Evolutionary conservation across 225 moss, liverwort and hornwort genomes (phyloP).

Genomic region (Sphagnum contortum): DNA sequence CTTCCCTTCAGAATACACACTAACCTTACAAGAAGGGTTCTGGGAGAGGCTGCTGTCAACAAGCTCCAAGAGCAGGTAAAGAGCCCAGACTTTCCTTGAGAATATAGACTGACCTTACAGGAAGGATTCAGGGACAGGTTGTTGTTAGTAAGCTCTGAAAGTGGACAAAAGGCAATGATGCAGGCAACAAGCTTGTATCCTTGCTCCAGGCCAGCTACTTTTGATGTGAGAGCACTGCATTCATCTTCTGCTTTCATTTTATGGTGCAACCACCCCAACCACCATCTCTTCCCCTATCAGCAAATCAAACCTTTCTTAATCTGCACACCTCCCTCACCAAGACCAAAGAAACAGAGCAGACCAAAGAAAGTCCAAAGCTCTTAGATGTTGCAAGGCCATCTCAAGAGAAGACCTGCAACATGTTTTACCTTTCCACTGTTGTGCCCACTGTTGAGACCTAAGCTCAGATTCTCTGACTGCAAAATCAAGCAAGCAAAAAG

Average conservation of each 20-base stretch:
- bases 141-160: slow-evolving; percentile 17
- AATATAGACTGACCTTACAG: too few species aligned
- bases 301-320: slow-evolving; percentile 7
- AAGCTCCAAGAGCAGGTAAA: slow-evolving; percentile 22
- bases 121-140: slow-evolving; percentile 26
- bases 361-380: not conserved
- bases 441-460: too few species aligned
- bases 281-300: slow-evolving; percentile 10
- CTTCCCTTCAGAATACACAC: not conserved
- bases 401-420: not conserved
- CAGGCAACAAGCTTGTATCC: slow-evolving; percentile 50
- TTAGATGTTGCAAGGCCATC: too few species aligned
- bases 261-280: slow-evolving; percentile 45
- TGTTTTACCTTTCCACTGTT: too few species aligned
- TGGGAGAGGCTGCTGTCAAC: slow-evolving; percentile 20
- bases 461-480: not conserved
- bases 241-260: slow-evolving; percentile 67
- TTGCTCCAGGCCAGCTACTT: slow-evolving; percentile 54
- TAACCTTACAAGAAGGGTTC: not conserved
- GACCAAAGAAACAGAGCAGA: too few species aligned
- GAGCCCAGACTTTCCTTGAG: too few species aligned
- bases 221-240: slow-evolving; percentile 35
- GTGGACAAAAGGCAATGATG: slow-evolving; percentile 34
- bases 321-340: not conserved
- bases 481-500: not conserved